Conservation (phyloP, 2,329 filamentous ascomycete species). For the Pyricularia sp. region DNA sequence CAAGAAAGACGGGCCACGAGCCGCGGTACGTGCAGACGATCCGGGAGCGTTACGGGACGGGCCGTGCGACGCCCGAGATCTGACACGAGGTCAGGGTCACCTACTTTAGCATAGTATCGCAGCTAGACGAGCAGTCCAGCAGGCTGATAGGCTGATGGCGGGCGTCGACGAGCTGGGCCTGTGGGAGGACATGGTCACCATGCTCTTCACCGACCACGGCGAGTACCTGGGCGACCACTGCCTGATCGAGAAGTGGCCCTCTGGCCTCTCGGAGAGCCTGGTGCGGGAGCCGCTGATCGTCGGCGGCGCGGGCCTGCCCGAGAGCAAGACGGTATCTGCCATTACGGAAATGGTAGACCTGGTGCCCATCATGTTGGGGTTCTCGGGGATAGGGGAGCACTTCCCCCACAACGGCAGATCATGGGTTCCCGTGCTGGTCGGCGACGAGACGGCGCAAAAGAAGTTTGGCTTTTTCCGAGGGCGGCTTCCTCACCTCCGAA, state of each 20-base stretch:
- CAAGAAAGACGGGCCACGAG: too few relatives aligned
- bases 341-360: conserved; percentile 37
- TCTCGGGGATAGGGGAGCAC: conserved; percentile 24
- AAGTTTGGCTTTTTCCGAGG: conserved; percentile 32
- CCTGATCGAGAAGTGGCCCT: conserved; percentile 39
- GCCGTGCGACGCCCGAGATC: conserved; percentile 27
- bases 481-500: conserved; percentile 31
- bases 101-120: too few relatives aligned
- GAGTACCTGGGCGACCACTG: conserved; percentile 38
- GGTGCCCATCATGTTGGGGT: conserved; percentile 30
- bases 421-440: conserved; percentile 19
- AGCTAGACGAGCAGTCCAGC: too few relatives aligned
- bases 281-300: conserved; percentile 33
- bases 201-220: conserved; percentile 36
- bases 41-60: too few relatives aligned
- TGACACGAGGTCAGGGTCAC: conserved; percentile 32
- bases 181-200: conserved; percentile 29
- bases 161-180: conserved; percentile 22
- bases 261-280: conserved; percentile 29
- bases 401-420: conserved; percentile 31
- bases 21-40: too few relatives aligned
- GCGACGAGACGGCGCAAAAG: conserved; percentile 20
- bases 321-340: conserved; percentile 19
- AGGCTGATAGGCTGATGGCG: conserved; percentile 23
- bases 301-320: conserved; percentile 28